Percentiles rank a stretch among this genome's conserved stretches.
These are phyloP conservation scores for Boletus austroedulis DNA, from an alignment of 1,284 basidiomycete species.

Conservation along the genomic window DNA sequence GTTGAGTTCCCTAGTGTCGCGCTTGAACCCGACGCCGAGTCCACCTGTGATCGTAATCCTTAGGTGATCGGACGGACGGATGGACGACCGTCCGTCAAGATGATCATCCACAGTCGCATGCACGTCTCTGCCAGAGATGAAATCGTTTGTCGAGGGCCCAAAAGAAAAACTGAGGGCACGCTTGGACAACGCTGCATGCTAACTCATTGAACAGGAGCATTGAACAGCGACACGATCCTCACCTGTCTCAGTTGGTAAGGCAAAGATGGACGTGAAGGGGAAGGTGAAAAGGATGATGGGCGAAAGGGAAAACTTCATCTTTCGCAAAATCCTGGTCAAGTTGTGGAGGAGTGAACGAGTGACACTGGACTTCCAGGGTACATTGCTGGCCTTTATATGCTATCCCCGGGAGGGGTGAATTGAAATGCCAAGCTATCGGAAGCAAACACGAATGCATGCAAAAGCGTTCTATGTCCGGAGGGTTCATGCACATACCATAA, in stretches of 20 bases:
- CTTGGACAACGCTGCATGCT: not conserved
- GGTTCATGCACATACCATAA: not conserved
- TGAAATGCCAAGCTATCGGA: not conserved
- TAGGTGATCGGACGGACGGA: too few relatives aligned
- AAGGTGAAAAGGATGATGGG: not conserved
- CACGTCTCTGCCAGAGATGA: too few relatives aligned
- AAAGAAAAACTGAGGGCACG: not conserved
- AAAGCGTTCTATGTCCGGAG: not conserved
- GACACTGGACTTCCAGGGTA: not conserved
- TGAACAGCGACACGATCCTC: not conserved
- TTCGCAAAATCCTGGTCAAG: not conserved
- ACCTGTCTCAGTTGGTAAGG: not conserved
- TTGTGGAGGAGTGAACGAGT: not conserved
- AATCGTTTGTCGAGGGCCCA: too few relatives aligned
- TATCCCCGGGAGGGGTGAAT: not conserved
- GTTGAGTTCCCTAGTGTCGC: too few relatives aligned
- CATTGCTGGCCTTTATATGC: not conserved
- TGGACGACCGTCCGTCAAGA: not conserved
- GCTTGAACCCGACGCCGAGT: too few relatives aligned
- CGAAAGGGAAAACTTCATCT: not conserved
- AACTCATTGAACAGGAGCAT: not conserved
- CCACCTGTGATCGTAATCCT: not conserved
- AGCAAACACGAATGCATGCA: not conserved
- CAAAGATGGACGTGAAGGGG: not conserved
- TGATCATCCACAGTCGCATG: not conserved